Base-by-base conservation (phyloP, 257 asterid genomes). In the Agastache rugosa region DNA sequence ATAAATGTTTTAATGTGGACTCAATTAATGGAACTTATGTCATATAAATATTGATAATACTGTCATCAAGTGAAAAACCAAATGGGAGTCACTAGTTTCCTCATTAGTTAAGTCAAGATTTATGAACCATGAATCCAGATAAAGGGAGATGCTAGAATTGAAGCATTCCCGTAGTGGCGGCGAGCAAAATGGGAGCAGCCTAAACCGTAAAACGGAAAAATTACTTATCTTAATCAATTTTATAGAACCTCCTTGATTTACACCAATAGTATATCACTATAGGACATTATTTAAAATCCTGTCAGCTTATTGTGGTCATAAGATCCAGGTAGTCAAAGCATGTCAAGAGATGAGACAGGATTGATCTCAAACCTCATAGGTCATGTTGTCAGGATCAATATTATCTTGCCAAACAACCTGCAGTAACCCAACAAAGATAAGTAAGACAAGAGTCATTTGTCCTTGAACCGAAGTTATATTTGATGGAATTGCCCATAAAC, bases 311-410 rank as follows among this genome's bases (percentile, higher is more conserved):
- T 8, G 15, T 47, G 35, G 56, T 47, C 39, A 59, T 29, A 11
- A 72, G 63, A 42, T 67, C 55, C 25, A 71, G 63, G 45, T 4
- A 74, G 71, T 50, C 19, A 39, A 65, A 67, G 47, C n/a, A 63
- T 63, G 34, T 20, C 22, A 45, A 69, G 62, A 45, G 58, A 68
- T 25, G 27, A 37, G 39, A 48, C 53, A 69, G 17, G 73, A 71
- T 61, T 27, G 59, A 76, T 73, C 47, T 23, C 84, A 54, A 51
- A 90, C 96, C 96, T 90, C 96, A 79, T 90, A 90, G 11, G 93
- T 88, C 96, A 90, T 90, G 82, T 77, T 85, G 85, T 90, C 96
- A 50, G 89, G 96, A 71, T 90, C 92, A 42, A 90, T 80, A 61
- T 78, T 83, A 78, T 90, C 93, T 72, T 88, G 89, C 93, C 91